Conservation (phyloP, 1,139 yeast species). For the Keqinozyma sinolaborantium region DNA sequence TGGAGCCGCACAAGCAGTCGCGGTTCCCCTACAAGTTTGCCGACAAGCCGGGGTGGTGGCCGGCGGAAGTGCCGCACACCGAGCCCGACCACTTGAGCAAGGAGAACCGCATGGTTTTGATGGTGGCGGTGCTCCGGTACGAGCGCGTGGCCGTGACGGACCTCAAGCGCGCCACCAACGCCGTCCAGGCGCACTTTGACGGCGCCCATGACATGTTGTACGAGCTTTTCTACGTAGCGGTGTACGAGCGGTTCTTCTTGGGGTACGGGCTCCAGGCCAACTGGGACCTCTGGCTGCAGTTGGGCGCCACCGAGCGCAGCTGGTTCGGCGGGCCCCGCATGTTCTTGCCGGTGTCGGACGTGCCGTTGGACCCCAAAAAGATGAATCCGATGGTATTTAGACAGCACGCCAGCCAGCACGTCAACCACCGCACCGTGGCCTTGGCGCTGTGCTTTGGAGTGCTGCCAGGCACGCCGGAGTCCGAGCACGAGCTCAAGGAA, state of each 20-base stretch:
- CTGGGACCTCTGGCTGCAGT: not conserved
- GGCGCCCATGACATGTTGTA: constrained; percentile 14
- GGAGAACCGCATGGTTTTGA: constrained; percentile 47
- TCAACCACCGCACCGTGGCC: too few relatives aligned
- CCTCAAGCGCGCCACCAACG: not conserved
- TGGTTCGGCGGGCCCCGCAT: not conserved
- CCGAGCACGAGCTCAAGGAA: too few relatives aligned
- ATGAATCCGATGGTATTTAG: too few relatives aligned
- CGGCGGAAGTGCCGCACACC: constrained; percentile 49
- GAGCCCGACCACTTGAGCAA: constrained; percentile 76
- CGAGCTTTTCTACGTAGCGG: constrained; percentile 26
- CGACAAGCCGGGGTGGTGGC: constrained; percentile 71
- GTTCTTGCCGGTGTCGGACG: not conserved
- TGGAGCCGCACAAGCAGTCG: constrained; percentile 70
- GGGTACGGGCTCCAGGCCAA: constrained; percentile 3
- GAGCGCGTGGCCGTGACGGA: not conserved
- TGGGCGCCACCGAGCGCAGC: not conserved
- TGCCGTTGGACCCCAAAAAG: not conserved
- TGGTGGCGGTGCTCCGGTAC: constrained; percentile 35
- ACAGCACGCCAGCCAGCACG: too few relatives aligned
- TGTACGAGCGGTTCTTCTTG: constrained; percentile 23
- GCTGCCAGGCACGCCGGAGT: too few relatives aligned
- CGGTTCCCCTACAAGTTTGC: constrained; percentile 60
- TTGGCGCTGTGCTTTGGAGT: too few relatives aligned
- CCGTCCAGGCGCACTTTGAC: constrained; percentile 1